Evolutionary conservation across 176 grass and related monocot species (phyloP).

Genomic region (Ananas comosus): DNA sequence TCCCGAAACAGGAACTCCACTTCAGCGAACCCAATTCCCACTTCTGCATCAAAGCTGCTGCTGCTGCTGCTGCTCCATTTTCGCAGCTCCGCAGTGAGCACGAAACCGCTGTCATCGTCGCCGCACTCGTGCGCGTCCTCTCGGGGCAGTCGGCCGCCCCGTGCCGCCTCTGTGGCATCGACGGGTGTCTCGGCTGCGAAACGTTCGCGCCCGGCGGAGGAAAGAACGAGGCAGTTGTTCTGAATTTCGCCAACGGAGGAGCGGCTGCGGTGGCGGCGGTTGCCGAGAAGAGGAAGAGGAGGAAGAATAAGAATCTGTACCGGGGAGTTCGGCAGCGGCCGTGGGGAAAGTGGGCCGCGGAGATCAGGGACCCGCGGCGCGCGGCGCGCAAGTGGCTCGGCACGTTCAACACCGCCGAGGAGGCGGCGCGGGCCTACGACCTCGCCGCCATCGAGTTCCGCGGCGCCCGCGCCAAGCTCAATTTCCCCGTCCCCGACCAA

Average conservation of each 20-base stretch:
- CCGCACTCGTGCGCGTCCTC: slow-evolving; percentile 53
- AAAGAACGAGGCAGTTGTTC: slow-evolving; percentile 26
- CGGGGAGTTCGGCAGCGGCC: slow-evolving; percentile 16
- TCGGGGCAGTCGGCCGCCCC: slow-evolving; percentile 41
- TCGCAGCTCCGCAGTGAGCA: slow-evolving; percentile 25
- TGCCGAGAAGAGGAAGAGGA: background rate
- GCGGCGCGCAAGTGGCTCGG: slow-evolving; percentile 22
- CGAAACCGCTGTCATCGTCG: slow-evolving; percentile 55
- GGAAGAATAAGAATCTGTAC: slow-evolving; percentile 13
- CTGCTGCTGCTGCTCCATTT: too few species aligned
- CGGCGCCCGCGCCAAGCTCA: slow-evolving; percentile 14
- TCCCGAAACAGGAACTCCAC: slow-evolving; percentile 1
- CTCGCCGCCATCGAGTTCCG: slow-evolving; percentile 18
- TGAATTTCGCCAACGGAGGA: slow-evolving; percentile 29
- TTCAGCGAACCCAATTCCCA: too few species aligned
- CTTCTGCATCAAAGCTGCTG: too few species aligned
- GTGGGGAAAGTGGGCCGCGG: slow-evolving; percentile 23
- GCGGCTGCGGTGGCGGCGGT: background rate
- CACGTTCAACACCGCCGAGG: slow-evolving; percentile 18
- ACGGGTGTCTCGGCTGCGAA: slow-evolving; percentile 25
- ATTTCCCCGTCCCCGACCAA: slow-evolving; percentile 38
- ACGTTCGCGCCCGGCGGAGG: too few species aligned
- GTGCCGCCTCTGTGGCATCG: slow-evolving; percentile 44
- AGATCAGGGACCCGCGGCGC: slow-evolving; percentile 16
- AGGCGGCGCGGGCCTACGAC: slow-evolving; percentile 3